Evolutionary conservation across 192 early-diverging fungal species (phyloP), one percentile per base, ranked within the genome.

Genomic region (Helicostylum pulchrum): DNA sequence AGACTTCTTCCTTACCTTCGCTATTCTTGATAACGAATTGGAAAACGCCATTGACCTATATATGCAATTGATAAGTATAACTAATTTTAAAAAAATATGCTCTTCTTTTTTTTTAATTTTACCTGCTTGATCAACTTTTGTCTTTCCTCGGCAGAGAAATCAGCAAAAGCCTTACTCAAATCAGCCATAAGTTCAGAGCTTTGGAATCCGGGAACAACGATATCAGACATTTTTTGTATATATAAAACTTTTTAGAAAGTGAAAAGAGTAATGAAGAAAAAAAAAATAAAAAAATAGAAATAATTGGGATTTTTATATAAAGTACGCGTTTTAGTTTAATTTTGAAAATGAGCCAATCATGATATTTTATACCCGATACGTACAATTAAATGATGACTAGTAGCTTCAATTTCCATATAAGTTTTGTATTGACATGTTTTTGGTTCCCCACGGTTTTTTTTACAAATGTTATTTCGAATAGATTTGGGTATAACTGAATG

Each of bases 21-120:
- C 77, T 78, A 72, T 91, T 93, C 68, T 83, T 87, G 70, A 98
- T 77, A 60, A 94, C 87, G 71, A 98, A 88, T 75, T 92, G 87
- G 80, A 95, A 95, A 17, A 94, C 73, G 19, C 90, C 92, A 57
- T 96, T 96, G 39, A 86, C 81, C 73, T 74, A 44, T 34, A 44
- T 34, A 19, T 5, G 51, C 66, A 82, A n/a, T 39, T 39, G 5
- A 10, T 39, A 10, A 39, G 36, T 39, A 6, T 9, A 9, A 39
- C 36, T 0, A 6, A 3, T 10, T 6, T 39, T 6, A 39, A n/a
- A n/a, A n/a, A n/a, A n/a, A n/a, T n/a, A 39, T 39, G 4, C 6
- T 39, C 6, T 39, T 39, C 1, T 10, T 9, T 39, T 39, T 9
- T 39, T 9, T 39, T 9, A n/a, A n/a, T 39, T 39, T 39, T 39